Evolutionary conservation across 768 basidiomycete genomes (phyloP).

Genomic region (Antrodiella citrinella): DNA sequence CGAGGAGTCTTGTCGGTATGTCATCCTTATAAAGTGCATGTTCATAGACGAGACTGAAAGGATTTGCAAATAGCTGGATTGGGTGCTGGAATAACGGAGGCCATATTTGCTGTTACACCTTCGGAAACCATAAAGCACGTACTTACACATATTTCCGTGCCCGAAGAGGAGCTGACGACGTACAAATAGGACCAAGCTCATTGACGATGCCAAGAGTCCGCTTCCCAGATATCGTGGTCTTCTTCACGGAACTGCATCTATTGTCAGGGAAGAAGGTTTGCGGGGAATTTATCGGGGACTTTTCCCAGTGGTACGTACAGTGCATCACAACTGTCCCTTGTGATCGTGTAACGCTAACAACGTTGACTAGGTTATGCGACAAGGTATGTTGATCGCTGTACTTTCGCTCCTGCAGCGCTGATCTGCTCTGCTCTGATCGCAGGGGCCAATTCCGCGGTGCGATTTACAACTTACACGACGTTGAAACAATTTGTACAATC

Average conservation of each 20-base stretch:
- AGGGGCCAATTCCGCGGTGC: conserved; percentile 85
- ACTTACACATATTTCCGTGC: too few species aligned
- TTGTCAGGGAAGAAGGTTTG: conserved; percentile 81
- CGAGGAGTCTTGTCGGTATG: conserved; percentile 74
- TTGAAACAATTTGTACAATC: conserved; percentile 92
- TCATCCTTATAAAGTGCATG: too few species aligned
- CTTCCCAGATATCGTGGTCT: conserved; percentile 83
- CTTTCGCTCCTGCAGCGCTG: not conserved
- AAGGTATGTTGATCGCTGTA: conserved; percentile 41
- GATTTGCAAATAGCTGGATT: conserved; percentile 46
- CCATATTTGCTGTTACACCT: conserved; percentile 91
- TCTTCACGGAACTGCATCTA: conserved; percentile 73
- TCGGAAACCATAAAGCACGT: conserved; percentile 98
- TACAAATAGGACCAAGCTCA: conserved; percentile 96
- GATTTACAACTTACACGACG: conserved; percentile 92
- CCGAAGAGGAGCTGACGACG: too few species aligned
- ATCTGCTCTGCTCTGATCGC: not conserved
- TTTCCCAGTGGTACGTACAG: conserved; percentile 75
- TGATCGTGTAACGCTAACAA: not conserved
- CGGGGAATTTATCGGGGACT: conserved; percentile 83
- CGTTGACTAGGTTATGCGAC: conserved; percentile 76
- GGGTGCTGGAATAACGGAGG: conserved; percentile 88
- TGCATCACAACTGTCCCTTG: not conserved
- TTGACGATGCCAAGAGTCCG: conserved; percentile 85
- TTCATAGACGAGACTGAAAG: too few species aligned